Evolutionary conservation across 139 green algal genomes (phyloP).

Genomic region (Micractinium conductrix): DNA sequence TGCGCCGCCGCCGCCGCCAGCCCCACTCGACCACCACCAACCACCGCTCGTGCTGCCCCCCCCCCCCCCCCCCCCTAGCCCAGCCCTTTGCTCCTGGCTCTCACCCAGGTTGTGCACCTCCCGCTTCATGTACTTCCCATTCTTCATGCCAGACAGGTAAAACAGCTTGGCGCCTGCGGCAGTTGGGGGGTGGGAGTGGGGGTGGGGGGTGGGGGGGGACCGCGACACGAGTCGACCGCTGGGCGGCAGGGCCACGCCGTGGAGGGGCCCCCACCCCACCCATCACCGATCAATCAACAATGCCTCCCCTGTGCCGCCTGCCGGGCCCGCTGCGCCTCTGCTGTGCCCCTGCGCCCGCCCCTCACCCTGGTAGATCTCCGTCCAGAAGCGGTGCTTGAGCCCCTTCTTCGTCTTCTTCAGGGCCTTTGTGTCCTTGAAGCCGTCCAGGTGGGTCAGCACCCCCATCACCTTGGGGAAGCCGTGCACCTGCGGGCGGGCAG

Average conservation of each 20-base stretch:
- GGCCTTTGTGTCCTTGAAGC: constrained; percentile 81
- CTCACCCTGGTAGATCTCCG: constrained; percentile 94
- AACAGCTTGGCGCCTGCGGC: constrained; percentile 95
- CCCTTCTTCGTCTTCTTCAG: constrained; percentile 96
- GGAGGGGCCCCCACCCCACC: too few species aligned
- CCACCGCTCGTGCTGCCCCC: too few species aligned
- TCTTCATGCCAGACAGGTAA: constrained; percentile 91
- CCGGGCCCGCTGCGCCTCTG: too few species aligned
- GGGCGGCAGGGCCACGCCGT: too few species aligned
- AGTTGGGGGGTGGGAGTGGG: neutral
- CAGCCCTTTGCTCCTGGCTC: too few species aligned
- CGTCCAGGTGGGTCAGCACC: constrained; percentile 98
- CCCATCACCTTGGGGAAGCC: constrained; percentile 99
- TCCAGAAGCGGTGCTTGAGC: constrained; percentile 96
- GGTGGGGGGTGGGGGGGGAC: neutral
- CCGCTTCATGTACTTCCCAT: constrained; percentile 87
- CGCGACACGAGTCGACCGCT: too few species aligned
- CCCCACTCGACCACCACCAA: too few species aligned
- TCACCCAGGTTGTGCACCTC: constrained; percentile 93
- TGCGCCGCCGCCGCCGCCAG: too few species aligned
- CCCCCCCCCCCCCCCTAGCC: too few species aligned
- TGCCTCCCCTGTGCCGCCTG: too few species aligned
- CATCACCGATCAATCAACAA: too few species aligned
- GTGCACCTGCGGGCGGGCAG: constrained; percentile 60
- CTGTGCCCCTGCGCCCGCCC: neutral